phyloP scores from a whole-genome alignment of 139 green algal genomes.

The Trebouxia sp. region DNA sequence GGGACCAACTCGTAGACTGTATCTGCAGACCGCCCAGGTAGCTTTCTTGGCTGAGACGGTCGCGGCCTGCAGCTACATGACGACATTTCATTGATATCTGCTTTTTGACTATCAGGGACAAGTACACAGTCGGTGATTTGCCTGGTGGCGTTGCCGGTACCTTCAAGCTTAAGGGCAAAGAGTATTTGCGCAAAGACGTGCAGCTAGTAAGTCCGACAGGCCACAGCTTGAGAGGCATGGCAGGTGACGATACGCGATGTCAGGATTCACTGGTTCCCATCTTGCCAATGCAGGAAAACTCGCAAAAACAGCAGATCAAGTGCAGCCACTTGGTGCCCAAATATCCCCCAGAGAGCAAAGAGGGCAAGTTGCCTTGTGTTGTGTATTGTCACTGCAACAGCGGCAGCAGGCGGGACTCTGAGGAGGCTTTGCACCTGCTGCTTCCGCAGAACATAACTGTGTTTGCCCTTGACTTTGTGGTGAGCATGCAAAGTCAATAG shows the following conservation, averaged over 20 bases:
- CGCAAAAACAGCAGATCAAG: conserved; percentile 63
- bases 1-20: conserved; percentile 81
- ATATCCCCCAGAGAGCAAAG: conserved; percentile 35
- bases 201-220: conserved; percentile 51
- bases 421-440: conserved; percentile 79
- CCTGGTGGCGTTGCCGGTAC: conserved; percentile 49
- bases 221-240: too few species aligned
- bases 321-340: conserved; percentile 73
- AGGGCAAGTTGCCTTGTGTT: conserved; percentile 67
- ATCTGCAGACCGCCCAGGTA: conserved; percentile 83
- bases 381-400: conserved; percentile 93
- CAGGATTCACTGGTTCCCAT: too few species aligned
- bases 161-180: conserved; percentile 52
- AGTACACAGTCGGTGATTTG: conserved; percentile 60
- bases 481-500: conserved; percentile 28
- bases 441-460: conserved; percentile 79
- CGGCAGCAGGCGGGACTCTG: conserved; percentile 76
- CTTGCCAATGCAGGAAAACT: conserved; percentile 62
- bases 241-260: too few species aligned
- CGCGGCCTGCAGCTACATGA: not conserved
- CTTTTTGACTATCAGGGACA: conserved; percentile 47
- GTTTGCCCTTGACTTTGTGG: conserved; percentile 86
- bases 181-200: conserved; percentile 60
- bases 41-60: not conserved
- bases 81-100: not conserved